Conservation (phyloP, 73 alveolate genomes). For the Paramecium primaurelia region DNA sequence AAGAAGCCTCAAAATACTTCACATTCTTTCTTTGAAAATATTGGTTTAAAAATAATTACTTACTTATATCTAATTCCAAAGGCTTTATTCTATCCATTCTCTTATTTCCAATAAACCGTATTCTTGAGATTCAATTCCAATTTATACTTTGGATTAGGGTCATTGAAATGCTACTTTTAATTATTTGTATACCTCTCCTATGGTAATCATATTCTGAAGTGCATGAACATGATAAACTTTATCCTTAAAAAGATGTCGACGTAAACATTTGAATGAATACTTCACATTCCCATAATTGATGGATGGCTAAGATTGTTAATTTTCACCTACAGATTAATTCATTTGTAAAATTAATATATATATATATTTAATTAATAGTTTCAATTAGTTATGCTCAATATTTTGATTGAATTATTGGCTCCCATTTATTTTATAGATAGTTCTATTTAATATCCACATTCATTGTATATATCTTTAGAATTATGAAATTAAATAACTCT, state of each 20-base stretch:
- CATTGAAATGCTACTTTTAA: not conserved
- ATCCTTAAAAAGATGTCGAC: constrained; percentile 23
- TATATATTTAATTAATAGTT: not conserved
- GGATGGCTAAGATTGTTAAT: not conserved
- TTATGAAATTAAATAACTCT: not conserved
- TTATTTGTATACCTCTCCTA: not conserved
- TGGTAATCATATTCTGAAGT: not conserved
- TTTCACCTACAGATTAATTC: not conserved
- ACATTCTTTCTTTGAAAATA: not conserved
- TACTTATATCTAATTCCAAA: constrained; percentile 21
- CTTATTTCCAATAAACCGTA: not conserved
- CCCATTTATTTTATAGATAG: not conserved
- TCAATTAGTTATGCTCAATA: not conserved
- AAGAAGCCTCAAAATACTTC: constrained; percentile 9
- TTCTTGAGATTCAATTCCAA: not conserved
- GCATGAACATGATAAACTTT: constrained; percentile 34
- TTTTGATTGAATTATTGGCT: not conserved
- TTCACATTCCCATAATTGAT: not conserved
- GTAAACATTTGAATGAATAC: not conserved
- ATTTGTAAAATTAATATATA: not conserved
- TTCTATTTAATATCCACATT: not conserved
- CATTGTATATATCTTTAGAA: not conserved
- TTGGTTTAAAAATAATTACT: not conserved
- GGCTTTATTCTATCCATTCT: not conserved
- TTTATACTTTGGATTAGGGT: constrained; percentile 5